Evolutionary conservation across 2,329 filamentous ascomycete species (phyloP).

Genomic region (Trichocomaceae sp.): DNA sequence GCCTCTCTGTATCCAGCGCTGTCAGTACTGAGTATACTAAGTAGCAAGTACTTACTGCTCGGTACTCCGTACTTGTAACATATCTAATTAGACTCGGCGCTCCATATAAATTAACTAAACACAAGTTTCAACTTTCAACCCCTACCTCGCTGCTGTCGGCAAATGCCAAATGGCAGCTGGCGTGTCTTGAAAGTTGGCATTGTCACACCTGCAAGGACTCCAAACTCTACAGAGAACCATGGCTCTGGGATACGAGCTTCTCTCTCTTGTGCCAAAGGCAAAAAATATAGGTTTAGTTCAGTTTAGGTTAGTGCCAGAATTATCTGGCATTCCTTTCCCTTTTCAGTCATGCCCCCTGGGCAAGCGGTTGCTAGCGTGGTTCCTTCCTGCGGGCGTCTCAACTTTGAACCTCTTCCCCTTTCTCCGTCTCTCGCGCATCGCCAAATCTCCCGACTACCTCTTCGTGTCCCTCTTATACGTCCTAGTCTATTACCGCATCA

Average conservation of each 20-base stretch:
- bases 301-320: neutral
- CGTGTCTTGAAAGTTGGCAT: neutral
- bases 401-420: neutral
- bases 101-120: neutral
- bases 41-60: too few species aligned
- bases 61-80: neutral
- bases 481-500: neutral
- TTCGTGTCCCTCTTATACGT: neutral
- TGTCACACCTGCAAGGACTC: neutral
- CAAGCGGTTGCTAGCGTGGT: neutral
- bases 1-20: too few species aligned
- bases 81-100: neutral
- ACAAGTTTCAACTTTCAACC: neutral
- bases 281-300: neutral
- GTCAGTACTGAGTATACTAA: too few species aligned
- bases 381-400: neutral
- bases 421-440: neutral
- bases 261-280: too few species aligned
- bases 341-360: neutral
- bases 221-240: too few species aligned
- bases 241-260: neutral
- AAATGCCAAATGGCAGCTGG: constrained; percentile 5
- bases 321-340: neutral
- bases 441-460: neutral
- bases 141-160: constrained; percentile 4